phyloP scores from a whole-genome alignment of 164 flowering plant species.

The Tetracentron sinense region DNA sequence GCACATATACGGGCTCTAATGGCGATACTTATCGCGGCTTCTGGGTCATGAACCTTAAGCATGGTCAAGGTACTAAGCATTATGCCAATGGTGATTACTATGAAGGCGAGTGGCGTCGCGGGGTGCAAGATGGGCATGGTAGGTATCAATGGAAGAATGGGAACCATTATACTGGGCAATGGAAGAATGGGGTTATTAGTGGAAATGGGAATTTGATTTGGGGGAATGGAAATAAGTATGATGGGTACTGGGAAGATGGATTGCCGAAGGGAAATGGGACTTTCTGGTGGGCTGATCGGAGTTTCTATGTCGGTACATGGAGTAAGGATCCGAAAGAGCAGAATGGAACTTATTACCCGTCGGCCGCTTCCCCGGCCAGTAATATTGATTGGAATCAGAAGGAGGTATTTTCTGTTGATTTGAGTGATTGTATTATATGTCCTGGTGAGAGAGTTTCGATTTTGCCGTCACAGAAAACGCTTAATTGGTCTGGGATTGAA shows the following conservation, averaged over 20 bases:
- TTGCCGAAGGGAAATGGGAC: slow-evolving; percentile 64
- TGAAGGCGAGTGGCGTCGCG: not conserved
- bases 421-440: slow-evolving; percentile 33
- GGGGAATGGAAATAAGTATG: slow-evolving; percentile 61
- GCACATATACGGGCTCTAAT: slow-evolving; percentile 26
- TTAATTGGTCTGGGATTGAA: slow-evolving; percentile 27
- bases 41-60: not conserved
- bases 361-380: slow-evolving; percentile 20
- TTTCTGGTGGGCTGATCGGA: slow-evolving; percentile 57
- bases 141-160: not conserved
- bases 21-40: not conserved
- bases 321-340: slow-evolving; percentile 52
- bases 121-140: not conserved
- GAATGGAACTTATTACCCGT: slow-evolving; percentile 61
- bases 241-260: slow-evolving; percentile 70
- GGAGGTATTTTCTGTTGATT: slow-evolving; percentile 27
- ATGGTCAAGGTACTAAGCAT: not conserved
- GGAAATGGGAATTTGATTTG: slow-evolving; percentile 59
- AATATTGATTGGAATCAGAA: slow-evolving; percentile 44
- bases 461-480: slow-evolving; percentile 49
- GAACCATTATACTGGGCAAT: not conserved
- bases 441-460: slow-evolving; percentile 30
- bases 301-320: slow-evolving; percentile 69
- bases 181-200: slow-evolving; percentile 29
- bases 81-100: slow-evolving; percentile 62